Base-by-base conservation (phyloP, 2,329 filamentous ascomycete genomes). In the Paecilomyces sp. region DNA sequence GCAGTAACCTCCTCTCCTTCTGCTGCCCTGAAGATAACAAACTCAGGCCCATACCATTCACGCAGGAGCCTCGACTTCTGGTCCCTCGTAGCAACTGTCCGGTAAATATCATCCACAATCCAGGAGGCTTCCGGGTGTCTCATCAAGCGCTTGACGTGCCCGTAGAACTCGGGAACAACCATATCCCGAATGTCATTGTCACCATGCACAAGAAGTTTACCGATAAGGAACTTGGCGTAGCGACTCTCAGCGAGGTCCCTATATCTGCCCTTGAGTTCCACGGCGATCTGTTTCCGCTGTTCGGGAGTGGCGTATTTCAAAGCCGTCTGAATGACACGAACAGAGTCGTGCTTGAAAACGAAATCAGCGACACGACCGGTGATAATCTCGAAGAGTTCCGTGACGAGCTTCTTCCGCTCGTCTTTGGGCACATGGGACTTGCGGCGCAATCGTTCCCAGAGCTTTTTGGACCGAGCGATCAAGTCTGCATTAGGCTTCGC, bases 81-180 rank as follows among this genome's bases (percentile, higher is more conserved):
- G 67, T 90, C 83, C 70, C 88, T 87, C 24, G 89, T 94, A 9
- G 93, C 92, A 60, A 93, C 88, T 55, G 88, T 89, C 62, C 94
- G 87, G 79, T 97, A 99, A 66, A 97, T 89, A 74, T 99, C 94
- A 74, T 99, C 95, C 51, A 99, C 80, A 67, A 99, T 97, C 92
- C 94, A 99, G 50, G 91, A 92, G 33, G 91, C 94, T 76, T 99
- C 95, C 1, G 93, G 86, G 76, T 99, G 94, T 74, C 96, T 94
- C 74, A 97, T 97, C 70, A 97, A 81, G 70, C 92, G 90, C 71
- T 91, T 89, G 63, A 97, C 90, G 74, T 93, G 88, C 60, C 94
- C 92, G 74, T 94, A 97, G 77, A 99, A 97, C 74, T 99, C 92
- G 52, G 91, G 88, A 12, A 99, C 87, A 68, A 99, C 90, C 65